phyloP scores from a whole-genome alignment of 2,329 filamentous ascomycete species.

The Aspergillus sp. region DNA sequence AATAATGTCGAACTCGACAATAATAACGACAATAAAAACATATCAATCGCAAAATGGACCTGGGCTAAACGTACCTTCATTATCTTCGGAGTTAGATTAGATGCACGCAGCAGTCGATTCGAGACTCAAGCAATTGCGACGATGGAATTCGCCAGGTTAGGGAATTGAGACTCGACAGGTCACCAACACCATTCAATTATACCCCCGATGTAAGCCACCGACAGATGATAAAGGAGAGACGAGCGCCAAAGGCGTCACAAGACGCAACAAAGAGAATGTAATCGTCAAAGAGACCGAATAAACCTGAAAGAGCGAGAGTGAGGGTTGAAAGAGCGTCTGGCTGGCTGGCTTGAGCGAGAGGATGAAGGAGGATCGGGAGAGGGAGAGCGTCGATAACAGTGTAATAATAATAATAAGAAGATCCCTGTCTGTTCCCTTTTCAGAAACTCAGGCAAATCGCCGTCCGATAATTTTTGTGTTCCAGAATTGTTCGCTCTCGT shows the following conservation, averaged over 20 bases:
- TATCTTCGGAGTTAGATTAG: conserved; percentile 8
- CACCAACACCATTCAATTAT: conserved; percentile 12
- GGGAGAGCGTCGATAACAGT: background rate
- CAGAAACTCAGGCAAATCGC: background rate
- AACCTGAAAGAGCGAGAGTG: conserved; percentile 1
- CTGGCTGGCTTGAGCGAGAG: background rate
- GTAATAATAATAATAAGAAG: conserved; percentile 4
- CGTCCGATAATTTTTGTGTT: background rate
- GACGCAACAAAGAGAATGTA: conserved; percentile 10
- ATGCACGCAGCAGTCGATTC: background rate
- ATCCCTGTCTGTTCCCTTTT: conserved; percentile 4
- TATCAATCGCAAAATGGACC: background rate
- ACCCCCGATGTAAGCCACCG: conserved; percentile 9
- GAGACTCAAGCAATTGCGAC: background rate
- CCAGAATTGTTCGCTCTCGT: conserved; percentile 10
- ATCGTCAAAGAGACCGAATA: background rate
- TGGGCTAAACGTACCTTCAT: conserved; percentile 23
- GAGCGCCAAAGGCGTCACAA: background rate
- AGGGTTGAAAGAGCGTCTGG: conserved; percentile 1
- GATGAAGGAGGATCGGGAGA: background rate
- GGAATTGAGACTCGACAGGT: conserved; percentile 3
- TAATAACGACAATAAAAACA: conserved; percentile 4
- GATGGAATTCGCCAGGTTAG: background rate
- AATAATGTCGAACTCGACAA: conserved; percentile 15
- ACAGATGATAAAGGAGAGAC: conserved; percentile 10